Evolutionary conservation across 164 flowering plant species (phyloP).

Genomic region (Saururus chinensis): DNA sequence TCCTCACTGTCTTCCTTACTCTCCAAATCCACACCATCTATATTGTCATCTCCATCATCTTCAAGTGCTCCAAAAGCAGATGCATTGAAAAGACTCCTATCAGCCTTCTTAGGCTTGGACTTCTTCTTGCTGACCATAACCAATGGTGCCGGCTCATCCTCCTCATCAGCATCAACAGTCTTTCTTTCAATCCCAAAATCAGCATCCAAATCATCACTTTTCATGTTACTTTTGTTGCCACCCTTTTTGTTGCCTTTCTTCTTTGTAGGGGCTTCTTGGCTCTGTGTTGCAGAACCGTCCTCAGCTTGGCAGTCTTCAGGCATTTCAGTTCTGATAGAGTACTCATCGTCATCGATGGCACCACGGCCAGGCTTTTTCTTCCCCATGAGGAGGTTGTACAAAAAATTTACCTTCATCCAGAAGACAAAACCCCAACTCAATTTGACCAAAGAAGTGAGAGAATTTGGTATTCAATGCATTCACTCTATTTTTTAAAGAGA

Average conservation of each 20-base stretch:
- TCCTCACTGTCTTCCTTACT: slow-evolving; percentile 19
- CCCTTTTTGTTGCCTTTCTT: slow-evolving; percentile 51
- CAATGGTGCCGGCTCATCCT: slow-evolving; percentile 19
- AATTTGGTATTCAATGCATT: too few relatives aligned
- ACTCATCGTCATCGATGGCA: slow-evolving; percentile 76
- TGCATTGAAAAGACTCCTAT: slow-evolving; percentile 15
- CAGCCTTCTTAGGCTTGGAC: slow-evolving; percentile 20
- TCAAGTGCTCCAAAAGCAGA: slow-evolving; percentile 17
- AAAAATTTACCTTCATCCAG: background rate
- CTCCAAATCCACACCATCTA: background rate
- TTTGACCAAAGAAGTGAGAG: too few relatives aligned
- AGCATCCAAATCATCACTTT: slow-evolving; percentile 1
- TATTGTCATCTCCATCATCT: slow-evolving; percentile 11
- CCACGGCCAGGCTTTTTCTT: slow-evolving; percentile 52
- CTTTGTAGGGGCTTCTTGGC: slow-evolving; percentile 34
- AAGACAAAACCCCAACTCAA: background rate
- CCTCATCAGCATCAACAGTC: slow-evolving; percentile 17
- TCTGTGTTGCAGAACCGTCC: background rate
- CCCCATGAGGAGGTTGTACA: slow-evolving; percentile 32
- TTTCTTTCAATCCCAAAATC: slow-evolving; percentile 20
- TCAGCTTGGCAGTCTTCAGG: slow-evolving; percentile 25
- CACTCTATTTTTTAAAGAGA: too few relatives aligned
- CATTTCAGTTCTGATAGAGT: slow-evolving; percentile 46
- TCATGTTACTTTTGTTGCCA: slow-evolving; percentile 7
- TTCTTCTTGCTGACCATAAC: slow-evolving; percentile 39